Conservation (phyloP, 352 stramenopile species). For the Globisporangium nunn region DNA sequence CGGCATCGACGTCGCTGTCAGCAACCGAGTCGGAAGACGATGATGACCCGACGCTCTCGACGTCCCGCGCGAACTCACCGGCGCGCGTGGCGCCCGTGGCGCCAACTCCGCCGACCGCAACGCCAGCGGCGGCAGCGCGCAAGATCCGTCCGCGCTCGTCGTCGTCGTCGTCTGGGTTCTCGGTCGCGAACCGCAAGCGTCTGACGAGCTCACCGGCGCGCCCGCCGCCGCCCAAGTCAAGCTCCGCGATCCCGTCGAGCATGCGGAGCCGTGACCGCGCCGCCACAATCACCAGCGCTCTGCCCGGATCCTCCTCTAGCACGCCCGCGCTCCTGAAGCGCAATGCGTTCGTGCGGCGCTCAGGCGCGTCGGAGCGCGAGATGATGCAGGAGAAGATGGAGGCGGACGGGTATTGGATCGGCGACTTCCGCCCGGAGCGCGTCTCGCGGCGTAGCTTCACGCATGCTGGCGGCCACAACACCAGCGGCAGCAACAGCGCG, state of each 20-base stretch:
- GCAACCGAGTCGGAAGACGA: constrained; percentile 54
- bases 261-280: constrained; percentile 1
- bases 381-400: constrained; percentile 48
- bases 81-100: background rate
- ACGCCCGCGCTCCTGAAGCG: constrained; percentile 14
- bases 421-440: constrained; percentile 52
- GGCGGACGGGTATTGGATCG: constrained; percentile 75
- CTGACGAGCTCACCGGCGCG: constrained; percentile 1
- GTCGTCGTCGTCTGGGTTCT: constrained; percentile 15
- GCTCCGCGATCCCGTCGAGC: background rate
- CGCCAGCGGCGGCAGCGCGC: background rate
- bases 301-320: background rate
- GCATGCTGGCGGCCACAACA: background rate
- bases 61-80: constrained; percentile 11
- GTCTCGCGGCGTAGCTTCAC: constrained; percentile 20
- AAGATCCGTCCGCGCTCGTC: constrained; percentile 14
- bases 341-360: constrained; percentile 17
- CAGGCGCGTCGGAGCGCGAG: constrained; percentile 28
- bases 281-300: constrained; percentile 12
- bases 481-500: constrained; percentile 10
- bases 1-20: constrained; percentile 22
- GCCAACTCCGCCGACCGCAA: background rate
- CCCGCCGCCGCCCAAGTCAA: background rate
- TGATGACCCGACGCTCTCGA: constrained; percentile 14
- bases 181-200: constrained; percentile 9